Evolutionary conservation across 2,329 filamentous ascomycete species (phyloP), one percentile per base, ranked within the genome.

Genomic region (Torrubiella hemipterigena): DNA sequence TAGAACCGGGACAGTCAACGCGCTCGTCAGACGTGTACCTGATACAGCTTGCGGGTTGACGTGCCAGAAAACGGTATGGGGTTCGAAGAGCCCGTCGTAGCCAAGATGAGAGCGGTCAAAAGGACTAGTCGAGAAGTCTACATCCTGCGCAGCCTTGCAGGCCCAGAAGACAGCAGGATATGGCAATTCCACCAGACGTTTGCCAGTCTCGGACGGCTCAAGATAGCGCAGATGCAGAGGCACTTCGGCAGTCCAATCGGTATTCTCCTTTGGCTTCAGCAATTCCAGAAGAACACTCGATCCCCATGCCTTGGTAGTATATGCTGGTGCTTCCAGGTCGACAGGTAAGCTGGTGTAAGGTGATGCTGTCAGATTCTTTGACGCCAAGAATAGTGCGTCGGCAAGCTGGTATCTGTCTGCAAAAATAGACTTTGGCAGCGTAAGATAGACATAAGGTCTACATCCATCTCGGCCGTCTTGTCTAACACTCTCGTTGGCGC

Each of bases 161-260:
- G 86, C 85, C 87, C 87, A 95, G 61, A 95, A 95, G 0, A 95
- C 70, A 0, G 73, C 70, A 0, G 89, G 89, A 60, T 81, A 87
- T 0, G 89, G 82, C 0, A 91, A 52, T n/a, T 73, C 58, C 1
- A 77, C 54, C 5, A 63, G 42, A 3, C 58, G 52, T 39, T 72
- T 63, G 3, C 77, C 77, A 3, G 63, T 63, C 26, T 54, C 51
- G 0, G 67, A 64, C 0, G 81, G 81, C 6, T 65, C 57, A 5
- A 93, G 65, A 51, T 95, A 96, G 19, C 89, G 80, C 4, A 94
- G 66, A 49, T 96, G 89, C 11, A 93, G 66, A 0, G 89, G 87
- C 21, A 96, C 70, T 35, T 78, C 70, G 9, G 69, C 71, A 6
- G 69, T 79, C 73, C 76, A 85, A 13, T 55, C 50, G 44, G 50